phyloP scores from a whole-genome alignment of 306 rosid species.

The Vigna angularis region DNA sequence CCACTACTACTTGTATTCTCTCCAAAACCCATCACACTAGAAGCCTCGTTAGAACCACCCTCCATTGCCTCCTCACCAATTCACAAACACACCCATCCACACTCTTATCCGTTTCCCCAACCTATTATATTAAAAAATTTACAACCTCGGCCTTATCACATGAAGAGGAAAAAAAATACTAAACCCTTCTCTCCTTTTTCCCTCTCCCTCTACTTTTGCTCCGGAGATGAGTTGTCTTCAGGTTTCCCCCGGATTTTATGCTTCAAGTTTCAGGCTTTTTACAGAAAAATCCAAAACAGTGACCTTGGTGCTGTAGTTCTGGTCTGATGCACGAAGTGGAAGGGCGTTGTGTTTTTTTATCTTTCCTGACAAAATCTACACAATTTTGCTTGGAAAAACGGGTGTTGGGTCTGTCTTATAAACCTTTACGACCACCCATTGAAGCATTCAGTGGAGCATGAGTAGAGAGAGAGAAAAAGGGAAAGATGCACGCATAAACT shows the following conservation, averaged over 20 bases:
- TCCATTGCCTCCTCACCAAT: slow-evolving; percentile 38
- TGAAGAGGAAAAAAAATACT: not conserved
- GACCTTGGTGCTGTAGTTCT: slow-evolving; percentile 23
- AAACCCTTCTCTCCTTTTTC: not conserved
- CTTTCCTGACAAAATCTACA: slow-evolving; percentile 43
- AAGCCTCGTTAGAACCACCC: slow-evolving; percentile 48
- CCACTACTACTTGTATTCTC: slow-evolving; percentile 55
- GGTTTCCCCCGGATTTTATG: slow-evolving; percentile 84
- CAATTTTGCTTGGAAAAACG: slow-evolving; percentile 40
- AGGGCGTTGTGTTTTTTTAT: slow-evolving; percentile 2
- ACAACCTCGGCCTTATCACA: not conserved
- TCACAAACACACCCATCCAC: not conserved
- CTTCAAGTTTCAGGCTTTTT: slow-evolving; percentile 61
- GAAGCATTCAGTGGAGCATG: not conserved
- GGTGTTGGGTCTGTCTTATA: slow-evolving; percentile 25
- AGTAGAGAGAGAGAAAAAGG: not conserved
- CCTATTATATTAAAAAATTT: not conserved
- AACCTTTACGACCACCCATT: not conserved
- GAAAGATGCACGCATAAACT: not conserved
- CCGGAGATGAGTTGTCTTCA: slow-evolving; percentile 36
- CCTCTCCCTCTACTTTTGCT: not conserved
- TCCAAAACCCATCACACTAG: slow-evolving; percentile 65
- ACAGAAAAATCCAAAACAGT: slow-evolving; percentile 57
- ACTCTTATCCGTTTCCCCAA: not conserved
- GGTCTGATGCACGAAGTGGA: slow-evolving; percentile 26